Conservation (phyloP, 176 grass and related monocot species). For the Rhynchospora tenuis region DNA sequence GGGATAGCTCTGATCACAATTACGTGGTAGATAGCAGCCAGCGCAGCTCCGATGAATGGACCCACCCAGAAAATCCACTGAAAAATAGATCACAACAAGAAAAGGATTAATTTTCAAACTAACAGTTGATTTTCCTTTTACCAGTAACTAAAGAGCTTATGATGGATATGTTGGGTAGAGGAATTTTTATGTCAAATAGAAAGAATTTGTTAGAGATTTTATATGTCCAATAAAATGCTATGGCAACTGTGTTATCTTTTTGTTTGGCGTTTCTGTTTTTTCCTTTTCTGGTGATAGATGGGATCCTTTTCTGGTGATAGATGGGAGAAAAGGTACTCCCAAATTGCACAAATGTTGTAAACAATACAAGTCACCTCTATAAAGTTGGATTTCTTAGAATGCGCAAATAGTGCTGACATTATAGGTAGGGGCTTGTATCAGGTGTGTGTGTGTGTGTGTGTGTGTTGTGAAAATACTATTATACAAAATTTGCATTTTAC, state of each 20-base stretch:
- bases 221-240: neutral
- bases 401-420: neutral
- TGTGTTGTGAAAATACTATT: neutral
- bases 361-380: too few relatives aligned
- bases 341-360: neutral
- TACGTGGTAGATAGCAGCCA: constrained; percentile 81
- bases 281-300: neutral
- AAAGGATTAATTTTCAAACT: neutral
- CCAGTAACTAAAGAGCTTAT: neutral
- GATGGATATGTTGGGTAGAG: neutral
- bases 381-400: neutral
- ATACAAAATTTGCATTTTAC: constrained; percentile 29
- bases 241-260: neutral
- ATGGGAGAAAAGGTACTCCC: neutral
- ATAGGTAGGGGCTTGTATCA: too few relatives aligned
- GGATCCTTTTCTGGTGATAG: neutral
- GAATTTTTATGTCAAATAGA: neutral
- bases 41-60: constrained; percentile 82
- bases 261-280: neutral
- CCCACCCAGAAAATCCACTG: constrained; percentile 99
- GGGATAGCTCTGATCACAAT: constrained; percentile 84
- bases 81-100: neutral
- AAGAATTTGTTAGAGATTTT: neutral
- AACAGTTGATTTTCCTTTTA: neutral
- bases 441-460: neutral